phyloP scores from a whole-genome alignment of 108 stramenopile genomes.

The Aurantiochytrium sp. region DNA sequence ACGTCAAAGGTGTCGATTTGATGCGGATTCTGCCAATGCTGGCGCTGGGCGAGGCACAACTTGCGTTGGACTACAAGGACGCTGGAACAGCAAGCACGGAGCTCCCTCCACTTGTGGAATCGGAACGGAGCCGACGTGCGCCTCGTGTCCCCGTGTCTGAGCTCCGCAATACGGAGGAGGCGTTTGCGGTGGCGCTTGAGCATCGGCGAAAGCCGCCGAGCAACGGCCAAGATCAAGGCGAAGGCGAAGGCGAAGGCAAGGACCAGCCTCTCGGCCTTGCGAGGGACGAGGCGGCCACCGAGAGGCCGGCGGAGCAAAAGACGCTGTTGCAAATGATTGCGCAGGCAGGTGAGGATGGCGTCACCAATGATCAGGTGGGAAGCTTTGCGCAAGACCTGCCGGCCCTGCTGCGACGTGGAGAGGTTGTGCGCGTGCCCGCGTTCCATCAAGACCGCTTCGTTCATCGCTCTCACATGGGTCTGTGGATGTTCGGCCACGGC shows the following conservation, averaged over 20 bases:
- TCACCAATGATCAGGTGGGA: background rate
- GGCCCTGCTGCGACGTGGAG: too few relatives aligned
- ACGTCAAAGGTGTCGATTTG: background rate
- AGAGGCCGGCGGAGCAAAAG: too few relatives aligned
- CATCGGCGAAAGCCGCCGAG: too few relatives aligned
- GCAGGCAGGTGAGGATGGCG: background rate
- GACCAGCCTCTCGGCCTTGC: too few relatives aligned
- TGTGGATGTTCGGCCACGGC: background rate
- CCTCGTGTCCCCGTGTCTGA: background rate
- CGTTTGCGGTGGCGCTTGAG: background rate
- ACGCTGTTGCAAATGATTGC: too few relatives aligned
- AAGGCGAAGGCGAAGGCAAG: too few relatives aligned
- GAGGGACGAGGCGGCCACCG: too few relatives aligned
- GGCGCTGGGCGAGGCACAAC: background rate
- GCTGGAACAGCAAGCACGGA: background rate
- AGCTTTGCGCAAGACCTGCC: background rate
- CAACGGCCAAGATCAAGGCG: too few relatives aligned
- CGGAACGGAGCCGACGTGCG: background rate
- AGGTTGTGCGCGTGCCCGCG: background rate
- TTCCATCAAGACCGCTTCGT: background rate
- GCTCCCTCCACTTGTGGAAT: background rate
- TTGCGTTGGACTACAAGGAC: background rate
- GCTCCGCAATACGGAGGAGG: background rate
- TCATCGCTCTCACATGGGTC: background rate
- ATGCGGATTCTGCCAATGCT: background rate